Evolutionary conservation across 441 rosid species (phyloP), one percentile per base, ranked within the genome.

Genomic region (Croton setiger): DNA sequence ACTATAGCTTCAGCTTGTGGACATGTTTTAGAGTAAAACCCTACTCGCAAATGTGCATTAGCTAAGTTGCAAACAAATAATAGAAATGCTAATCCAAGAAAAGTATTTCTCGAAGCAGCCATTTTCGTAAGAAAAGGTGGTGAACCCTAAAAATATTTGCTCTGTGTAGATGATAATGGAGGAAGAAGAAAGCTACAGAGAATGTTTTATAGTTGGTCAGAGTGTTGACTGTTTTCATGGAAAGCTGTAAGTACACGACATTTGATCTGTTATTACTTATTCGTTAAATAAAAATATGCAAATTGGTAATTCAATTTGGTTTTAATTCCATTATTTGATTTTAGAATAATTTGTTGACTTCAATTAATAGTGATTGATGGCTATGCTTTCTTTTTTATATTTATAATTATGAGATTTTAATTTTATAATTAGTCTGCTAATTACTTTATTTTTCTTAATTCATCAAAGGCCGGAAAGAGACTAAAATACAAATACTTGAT

Each of bases 11-110:
- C 88, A 39, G 85, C 85, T 44, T 69, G 36, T 0, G 92, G 87
- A 61, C 88, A 87, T 51, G 85, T 23, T 4, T 75, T 63, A 9
- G 57, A 49, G 70, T 87, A 85, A 74, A 81, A 87, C 56, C 92
- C 87, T 0, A 85, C 86, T 80, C 78, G 74, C 54, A 87, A 59
- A 35, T 78, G 83, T 0, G 78, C 81, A 37, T 74, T 51, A 18
- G 75, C 71, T 2, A 64, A 52, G 62, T 68, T 70, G 45, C 69
- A 73, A 1, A 52, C 76, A 63, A 72, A 72, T 74, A 80, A 36
- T 15, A 80, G 21, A 57, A 66, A 68, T 35, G 69, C 23, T 12
- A 84, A 7, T 48, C 70, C 81, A 44, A 80, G 55, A 55, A 80
- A 51, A 31, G 78, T 27, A 60, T 74, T 57, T 51, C 77, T 86